Evolutionary conservation across 768 basidiomycete species (phyloP), one percentile per base, ranked within the genome.

Genomic region (Psilocybe cyanescens): DNA sequence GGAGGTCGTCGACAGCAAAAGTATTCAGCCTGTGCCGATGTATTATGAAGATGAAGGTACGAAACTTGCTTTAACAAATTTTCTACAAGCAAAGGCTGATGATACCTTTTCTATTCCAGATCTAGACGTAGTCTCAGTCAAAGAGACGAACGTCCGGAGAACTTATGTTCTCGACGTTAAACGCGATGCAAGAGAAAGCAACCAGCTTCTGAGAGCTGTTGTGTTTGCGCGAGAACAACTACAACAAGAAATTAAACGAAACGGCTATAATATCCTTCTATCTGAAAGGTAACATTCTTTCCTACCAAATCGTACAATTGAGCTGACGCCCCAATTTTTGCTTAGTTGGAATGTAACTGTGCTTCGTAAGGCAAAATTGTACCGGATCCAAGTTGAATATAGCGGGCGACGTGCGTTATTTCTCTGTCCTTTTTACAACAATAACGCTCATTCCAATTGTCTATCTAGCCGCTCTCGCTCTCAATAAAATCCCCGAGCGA

Each of bases 1-100:
- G 91, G 91, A 93, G 75, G 90, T 92, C 45, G 87, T 92, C 30
- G 86, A 86, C 60, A 85, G 80, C 69, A 84, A 82, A 68, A 74
- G 78, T 33, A 84, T 93, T 52, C 83, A 86, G 49, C 86, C 91
- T 28, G 82, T 92, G 12, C 78, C 83, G 16, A 84, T 82, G 72
- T 89, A 85, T 72, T 82, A 85, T 64, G 86, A 85, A 55, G 84
- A 89, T 63, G 80, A 81, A 69, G 86, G 86, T 86, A 60, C 50
- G 80, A 69, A 48, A 24, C 24, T 30, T n/a, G 51, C 35, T 3
- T 8, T 16, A 33, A 53, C 53, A 16, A 8, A 14, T 31, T 45
- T 7, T 31, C 24, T 52, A 5, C 55, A 44, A 16, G 37, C n/a
- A 45, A 35, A 29, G 58, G 41, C 35, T 61, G 11, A 65, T 47